Percentiles rank a stretch among this genome's conserved stretches.
Evolutionary conservation across 192 early-diverging fungal species (phyloP).

Genomic region (Rhizophagus prolifer): DNA sequence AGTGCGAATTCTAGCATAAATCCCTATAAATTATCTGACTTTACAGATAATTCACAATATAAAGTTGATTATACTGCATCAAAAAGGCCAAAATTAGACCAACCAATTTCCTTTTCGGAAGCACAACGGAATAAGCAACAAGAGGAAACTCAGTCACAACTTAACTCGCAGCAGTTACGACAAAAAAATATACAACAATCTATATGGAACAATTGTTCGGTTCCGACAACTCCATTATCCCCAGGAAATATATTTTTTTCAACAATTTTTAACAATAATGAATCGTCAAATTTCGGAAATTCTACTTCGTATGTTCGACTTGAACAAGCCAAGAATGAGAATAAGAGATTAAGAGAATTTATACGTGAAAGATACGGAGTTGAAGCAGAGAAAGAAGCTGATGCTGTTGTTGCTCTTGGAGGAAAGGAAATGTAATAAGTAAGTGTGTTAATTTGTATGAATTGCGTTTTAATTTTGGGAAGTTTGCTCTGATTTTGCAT

Average conservation of each 20-base stretch:
- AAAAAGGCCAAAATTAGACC: neutral
- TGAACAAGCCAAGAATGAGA: slow-evolving; percentile 15
- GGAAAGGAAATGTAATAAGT: neutral
- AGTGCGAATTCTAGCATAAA: neutral
- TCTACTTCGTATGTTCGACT: neutral
- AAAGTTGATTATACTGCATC: neutral
- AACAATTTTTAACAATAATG: neutral
- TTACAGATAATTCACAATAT: neutral
- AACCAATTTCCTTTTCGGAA: neutral
- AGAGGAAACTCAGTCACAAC: too few relatives aligned
- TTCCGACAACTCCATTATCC: neutral
- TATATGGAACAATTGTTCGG: too few relatives aligned
- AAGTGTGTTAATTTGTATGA: too few relatives aligned
- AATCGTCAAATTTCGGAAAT: too few relatives aligned
- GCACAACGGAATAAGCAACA: too few relatives aligned
- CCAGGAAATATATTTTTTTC: neutral
- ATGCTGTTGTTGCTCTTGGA: slow-evolving; percentile 10
- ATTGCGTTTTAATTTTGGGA: too few relatives aligned
- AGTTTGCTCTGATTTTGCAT: too few relatives aligned
- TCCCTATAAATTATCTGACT: neutral
- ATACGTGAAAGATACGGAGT: slow-evolving; percentile 21
- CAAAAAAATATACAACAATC: too few relatives aligned
- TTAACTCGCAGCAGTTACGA: too few relatives aligned
- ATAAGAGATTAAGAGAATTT: slow-evolving; percentile 25
- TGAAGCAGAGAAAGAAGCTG: slow-evolving; percentile 21